These are phyloP conservation scores for Boletus sp. DNA, from an alignment of 768 basidiomycete species.

Conservation along the genomic window DNA sequence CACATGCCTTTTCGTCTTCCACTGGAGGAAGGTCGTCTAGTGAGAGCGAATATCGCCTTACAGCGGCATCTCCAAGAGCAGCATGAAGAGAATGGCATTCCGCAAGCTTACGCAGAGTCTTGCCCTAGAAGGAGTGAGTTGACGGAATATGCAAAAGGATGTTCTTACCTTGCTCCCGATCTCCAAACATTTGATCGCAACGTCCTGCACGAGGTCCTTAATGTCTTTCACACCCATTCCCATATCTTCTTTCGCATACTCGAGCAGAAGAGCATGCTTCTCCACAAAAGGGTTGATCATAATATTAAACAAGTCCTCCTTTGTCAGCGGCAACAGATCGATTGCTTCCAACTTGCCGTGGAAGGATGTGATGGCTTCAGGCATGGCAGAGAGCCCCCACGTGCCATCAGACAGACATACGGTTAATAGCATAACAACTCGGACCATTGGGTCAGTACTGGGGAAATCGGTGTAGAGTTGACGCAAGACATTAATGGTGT, in stretches of 20 bases:
- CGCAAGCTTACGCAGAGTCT: constrained; percentile 56
- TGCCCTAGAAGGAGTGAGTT: constrained; percentile 46
- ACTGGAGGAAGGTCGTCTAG: constrained; percentile 54
- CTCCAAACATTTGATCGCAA: constrained; percentile 56
- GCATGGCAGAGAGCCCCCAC: constrained; percentile 26
- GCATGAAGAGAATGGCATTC: constrained; percentile 46
- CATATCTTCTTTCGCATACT: constrained; percentile 46
- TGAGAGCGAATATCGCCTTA: constrained; percentile 48
- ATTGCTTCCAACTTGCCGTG: constrained; percentile 53
- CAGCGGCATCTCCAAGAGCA: constrained; percentile 42
- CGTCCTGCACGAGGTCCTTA: constrained; percentile 51
- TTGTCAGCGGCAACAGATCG: constrained; percentile 52
- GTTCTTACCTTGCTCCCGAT: constrained; percentile 47
- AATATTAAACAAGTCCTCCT: constrained; percentile 57
- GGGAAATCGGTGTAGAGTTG: constrained; percentile 68
- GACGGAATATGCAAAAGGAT: not conserved
- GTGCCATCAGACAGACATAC: constrained; percentile 46
- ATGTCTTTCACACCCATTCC: constrained; percentile 43
- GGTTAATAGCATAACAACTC: constrained; percentile 70
- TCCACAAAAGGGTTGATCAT: constrained; percentile 71
- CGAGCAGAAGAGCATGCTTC: constrained; percentile 46
- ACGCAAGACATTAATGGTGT: constrained; percentile 52
- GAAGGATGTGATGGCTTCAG: constrained; percentile 31
- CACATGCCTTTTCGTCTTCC: constrained; percentile 47
- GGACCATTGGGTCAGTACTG: constrained; percentile 53